These are phyloP conservation scores for Sphaerulina vaccinii DNA, from an alignment of 2,329 filamentous ascomycete genomes.

Conservation along the genomic window DNA sequence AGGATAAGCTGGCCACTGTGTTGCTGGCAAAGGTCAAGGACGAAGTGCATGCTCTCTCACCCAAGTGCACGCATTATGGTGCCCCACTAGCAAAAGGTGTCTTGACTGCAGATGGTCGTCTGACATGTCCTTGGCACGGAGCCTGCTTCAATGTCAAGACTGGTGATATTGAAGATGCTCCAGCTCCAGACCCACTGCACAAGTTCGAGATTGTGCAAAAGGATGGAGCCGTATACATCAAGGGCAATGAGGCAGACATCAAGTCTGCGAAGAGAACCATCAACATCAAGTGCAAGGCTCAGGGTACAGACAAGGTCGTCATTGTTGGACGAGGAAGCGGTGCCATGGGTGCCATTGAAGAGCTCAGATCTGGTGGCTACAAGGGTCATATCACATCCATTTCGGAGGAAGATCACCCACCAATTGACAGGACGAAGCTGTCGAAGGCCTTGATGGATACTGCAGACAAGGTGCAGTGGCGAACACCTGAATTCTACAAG, in stretches of 20 bases:
- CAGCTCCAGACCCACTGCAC: constrained; percentile 80
- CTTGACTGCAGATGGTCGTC: constrained; percentile 72
- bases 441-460: constrained; percentile 91
- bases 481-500: constrained; percentile 75
- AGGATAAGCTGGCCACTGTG: constrained; percentile 64
- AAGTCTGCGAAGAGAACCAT: constrained; percentile 73
- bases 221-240: constrained; percentile 80
- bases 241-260: constrained; percentile 73
- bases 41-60: constrained; percentile 73
- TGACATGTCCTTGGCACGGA: constrained; percentile 97
- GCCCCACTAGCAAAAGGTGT: constrained; percentile 86
- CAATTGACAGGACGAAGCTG: constrained; percentile 91
- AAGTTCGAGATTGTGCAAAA: constrained; percentile 79
- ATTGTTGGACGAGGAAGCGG: constrained; percentile 85
- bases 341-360: constrained; percentile 76
- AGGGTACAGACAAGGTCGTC: constrained; percentile 66
- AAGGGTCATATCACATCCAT: constrained; percentile 78
- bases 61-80: constrained; percentile 88
- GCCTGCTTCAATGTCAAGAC: constrained; percentile 89
- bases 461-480: constrained; percentile 71
- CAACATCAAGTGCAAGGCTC: constrained; percentile 67
- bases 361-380: constrained; percentile 78
- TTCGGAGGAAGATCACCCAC: constrained; percentile 71
- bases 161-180: constrained; percentile 93
- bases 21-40: constrained; percentile 77